Evolutionary conservation across 257 asterid genomes (phyloP).

Genomic region (Solanum lycopersicoides): DNA sequence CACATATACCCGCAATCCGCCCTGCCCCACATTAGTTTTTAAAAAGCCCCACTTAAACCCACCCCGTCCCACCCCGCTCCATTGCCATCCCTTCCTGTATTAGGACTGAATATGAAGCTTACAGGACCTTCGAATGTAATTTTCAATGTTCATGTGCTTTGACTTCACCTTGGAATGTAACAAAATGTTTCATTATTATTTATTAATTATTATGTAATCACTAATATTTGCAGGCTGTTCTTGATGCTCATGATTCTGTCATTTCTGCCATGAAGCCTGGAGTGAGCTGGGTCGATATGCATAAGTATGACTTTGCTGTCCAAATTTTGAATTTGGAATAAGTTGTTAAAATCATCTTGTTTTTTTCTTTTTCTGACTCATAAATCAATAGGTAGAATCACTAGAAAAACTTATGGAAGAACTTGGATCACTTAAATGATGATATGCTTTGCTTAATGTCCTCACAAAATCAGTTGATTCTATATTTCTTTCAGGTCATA

Average conservation of each 20-base stretch:
- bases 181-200: not conserved
- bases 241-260: slow-evolving; percentile 92
- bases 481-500: not conserved
- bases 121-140: not conserved
- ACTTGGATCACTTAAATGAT: not conserved
- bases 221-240: slow-evolving; percentile 73
- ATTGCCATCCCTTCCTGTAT: not conserved
- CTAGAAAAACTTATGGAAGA: not conserved
- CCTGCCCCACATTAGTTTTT: not conserved
- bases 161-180: not conserved
- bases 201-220: not conserved
- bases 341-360: not conserved
- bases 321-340: not conserved
- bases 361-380: not conserved
- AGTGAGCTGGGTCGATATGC: slow-evolving; percentile 93
- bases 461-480: not conserved
- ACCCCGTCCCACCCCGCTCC: too few species aligned
- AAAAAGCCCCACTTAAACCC: not conserved
- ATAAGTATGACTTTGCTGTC: slow-evolving; percentile 47
- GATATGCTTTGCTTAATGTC: not conserved
- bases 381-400: not conserved
- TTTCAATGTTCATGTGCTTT: not conserved
- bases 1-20: not conserved
- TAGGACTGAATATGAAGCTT: not conserved
- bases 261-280: slow-evolving; percentile 85